Evolutionary conservation across 192 early-diverging fungal species (phyloP).

Genomic region (Entomortierella lignicola): DNA sequence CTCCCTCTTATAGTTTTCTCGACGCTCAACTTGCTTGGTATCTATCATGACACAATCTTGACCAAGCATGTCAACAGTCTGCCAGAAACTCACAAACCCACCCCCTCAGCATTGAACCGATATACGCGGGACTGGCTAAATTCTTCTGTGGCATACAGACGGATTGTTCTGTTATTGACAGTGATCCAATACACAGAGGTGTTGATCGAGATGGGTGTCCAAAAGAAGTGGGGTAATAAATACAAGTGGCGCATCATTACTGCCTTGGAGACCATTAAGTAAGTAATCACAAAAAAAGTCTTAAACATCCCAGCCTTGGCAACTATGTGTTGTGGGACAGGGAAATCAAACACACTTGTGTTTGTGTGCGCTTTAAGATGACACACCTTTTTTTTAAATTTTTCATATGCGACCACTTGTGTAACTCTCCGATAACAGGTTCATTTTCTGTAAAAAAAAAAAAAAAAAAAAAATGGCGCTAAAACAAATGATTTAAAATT

Average conservation of each 20-base stretch:
- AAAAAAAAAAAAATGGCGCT: no score
- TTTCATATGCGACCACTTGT: conserved; percentile 36
- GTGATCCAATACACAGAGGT: conserved; percentile 79
- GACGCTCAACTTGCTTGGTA: conserved; percentile 78
- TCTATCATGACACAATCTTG: conserved; percentile 91
- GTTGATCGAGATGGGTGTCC: conserved; percentile 81
- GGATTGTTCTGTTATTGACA: conserved; percentile 71
- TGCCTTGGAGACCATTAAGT: conserved; percentile 77
- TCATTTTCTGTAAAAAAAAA: no score
- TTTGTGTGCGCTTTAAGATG: conserved; percentile 23
- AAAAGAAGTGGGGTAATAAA: conserved; percentile 71
- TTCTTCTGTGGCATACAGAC: conserved; percentile 60
- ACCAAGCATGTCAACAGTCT: conserved; percentile 57
- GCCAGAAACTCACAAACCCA: conserved; percentile 52
- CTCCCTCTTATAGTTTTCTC: conserved; percentile 72
- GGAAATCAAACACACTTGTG: neutral
- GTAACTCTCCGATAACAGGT: conserved; percentile 29
- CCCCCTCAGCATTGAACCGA: conserved; percentile 69
- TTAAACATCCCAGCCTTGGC: no score
- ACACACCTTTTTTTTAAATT: conserved; percentile 9
- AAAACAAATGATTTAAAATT: neutral
- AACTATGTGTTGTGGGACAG: no score
- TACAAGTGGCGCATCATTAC: conserved; percentile 70
- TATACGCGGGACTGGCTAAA: conserved; percentile 77
- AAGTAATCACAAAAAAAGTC: no score